Conservation (phyloP, 352 stramenopile genomes). For the Thalassiosira livingstoniorum region DNA sequence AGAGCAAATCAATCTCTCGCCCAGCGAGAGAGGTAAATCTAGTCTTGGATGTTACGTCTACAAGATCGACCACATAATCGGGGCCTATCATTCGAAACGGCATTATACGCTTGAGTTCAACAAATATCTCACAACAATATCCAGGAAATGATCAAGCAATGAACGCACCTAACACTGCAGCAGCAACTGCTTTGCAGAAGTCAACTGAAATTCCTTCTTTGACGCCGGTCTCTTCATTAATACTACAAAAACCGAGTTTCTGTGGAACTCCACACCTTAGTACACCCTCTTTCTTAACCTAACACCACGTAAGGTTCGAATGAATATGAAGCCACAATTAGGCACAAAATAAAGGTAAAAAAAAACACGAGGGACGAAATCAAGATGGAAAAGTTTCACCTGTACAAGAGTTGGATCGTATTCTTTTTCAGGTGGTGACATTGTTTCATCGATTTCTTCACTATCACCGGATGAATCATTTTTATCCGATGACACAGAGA, state of each 20-base stretch:
- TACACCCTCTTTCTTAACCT: slow-evolving; percentile 9
- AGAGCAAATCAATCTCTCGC: slow-evolving; percentile 10
- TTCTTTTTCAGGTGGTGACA: background rate
- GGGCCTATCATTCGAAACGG: background rate
- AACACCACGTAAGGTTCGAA: too few relatives aligned
- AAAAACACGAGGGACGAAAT: too few relatives aligned
- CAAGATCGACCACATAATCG: background rate
- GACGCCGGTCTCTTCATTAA: slow-evolving; percentile 3
- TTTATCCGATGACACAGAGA: background rate
- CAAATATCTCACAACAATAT: background rate
- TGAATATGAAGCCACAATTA: too few relatives aligned
- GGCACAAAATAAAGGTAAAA: too few relatives aligned
- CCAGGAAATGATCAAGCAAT: background rate
- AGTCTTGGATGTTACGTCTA: background rate
- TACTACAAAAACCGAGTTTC: background rate
- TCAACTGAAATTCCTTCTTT: slow-evolving; percentile 16
- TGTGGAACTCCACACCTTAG: slow-evolving; percentile 9
- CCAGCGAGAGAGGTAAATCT: slow-evolving; percentile 3
- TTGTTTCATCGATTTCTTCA: background rate
- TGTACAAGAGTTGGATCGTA: slow-evolving; percentile 10
- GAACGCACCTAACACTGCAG: background rate
- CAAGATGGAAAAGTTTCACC: too few relatives aligned
- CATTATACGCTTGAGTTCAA: background rate
- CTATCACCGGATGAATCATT: background rate
- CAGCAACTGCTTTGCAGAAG: slow-evolving; percentile 9